A percentile compares a stretch with the other conserved stretches of the same genome.
phyloP scores from a whole-genome alignment of 495 filamentous ascomycete species.

The Zalerion maritima region DNA sequence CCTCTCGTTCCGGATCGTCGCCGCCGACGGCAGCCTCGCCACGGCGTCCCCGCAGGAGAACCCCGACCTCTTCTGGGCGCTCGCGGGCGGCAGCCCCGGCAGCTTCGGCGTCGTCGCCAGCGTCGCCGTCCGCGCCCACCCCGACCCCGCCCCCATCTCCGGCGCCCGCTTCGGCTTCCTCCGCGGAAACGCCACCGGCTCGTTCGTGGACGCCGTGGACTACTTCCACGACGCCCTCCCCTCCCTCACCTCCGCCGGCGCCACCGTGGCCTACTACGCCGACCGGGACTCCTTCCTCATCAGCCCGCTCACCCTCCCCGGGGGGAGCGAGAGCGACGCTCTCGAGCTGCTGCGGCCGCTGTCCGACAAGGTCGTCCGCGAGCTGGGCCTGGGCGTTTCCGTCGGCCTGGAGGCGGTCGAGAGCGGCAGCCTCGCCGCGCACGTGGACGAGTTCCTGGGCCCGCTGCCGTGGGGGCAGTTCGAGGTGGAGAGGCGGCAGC shows the following conservation, averaged over 20 bases:
- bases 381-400: too few relatives aligned
- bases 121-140: conserved; percentile 23
- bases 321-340: conserved; percentile 11
- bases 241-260: conserved; percentile 28
- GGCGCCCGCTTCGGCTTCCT: conserved; percentile 8
- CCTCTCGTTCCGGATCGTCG: conserved; percentile 41
- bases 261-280: conserved; percentile 26
- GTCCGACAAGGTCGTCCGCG: too few relatives aligned
- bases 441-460: conserved; percentile 17
- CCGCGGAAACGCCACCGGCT: conserved; percentile 9
- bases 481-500: too few relatives aligned
- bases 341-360: too few relatives aligned
- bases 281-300: conserved; percentile 24
- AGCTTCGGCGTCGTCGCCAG: conserved; percentile 42
- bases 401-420: too few relatives aligned
- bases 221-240: conserved; percentile 22
- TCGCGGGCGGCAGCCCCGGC: conserved; percentile 44
- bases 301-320: conserved; percentile 12
- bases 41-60: conserved; percentile 35
- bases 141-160: conserved; percentile 11
- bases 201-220: conserved; percentile 22
- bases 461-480: conserved; percentile 4
- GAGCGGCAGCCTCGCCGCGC: conserved; percentile 20
- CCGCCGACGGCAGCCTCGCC: conserved; percentile 35
- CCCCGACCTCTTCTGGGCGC: conserved; percentile 51